Evolutionary conservation across 257 asterid species (phyloP).

Genomic region (Leptodermis oblonga): DNA sequence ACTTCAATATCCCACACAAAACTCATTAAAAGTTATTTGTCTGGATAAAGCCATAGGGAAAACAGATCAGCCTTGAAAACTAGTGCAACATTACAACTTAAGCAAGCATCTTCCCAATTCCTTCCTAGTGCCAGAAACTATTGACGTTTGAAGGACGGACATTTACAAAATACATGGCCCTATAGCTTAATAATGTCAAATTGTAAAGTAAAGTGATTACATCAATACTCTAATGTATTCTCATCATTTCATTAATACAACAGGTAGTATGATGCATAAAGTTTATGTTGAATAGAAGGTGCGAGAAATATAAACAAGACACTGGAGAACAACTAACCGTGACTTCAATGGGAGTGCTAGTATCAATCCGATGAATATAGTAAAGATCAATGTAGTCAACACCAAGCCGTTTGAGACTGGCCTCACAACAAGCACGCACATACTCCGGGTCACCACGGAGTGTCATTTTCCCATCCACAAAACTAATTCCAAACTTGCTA

Average conservation of each 20-base stretch:
- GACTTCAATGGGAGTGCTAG: conserved; percentile 37
- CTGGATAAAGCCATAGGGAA: no score
- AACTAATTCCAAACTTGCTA: conserved; percentile 21
- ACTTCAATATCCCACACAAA: no score
- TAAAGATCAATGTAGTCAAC: conserved; percentile 34
- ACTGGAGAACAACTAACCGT: conserved; percentile 28
- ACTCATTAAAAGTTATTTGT: no score
- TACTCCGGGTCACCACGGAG: conserved; percentile 36
- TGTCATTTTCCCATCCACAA: conserved; percentile 14
- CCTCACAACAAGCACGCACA: conserved; percentile 36
- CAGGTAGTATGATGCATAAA: not conserved
- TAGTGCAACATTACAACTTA: not conserved
- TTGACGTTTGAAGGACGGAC: not conserved
- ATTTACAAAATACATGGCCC: not conserved
- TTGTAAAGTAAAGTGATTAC: not conserved
- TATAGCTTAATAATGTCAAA: not conserved
- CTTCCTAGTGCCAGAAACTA: not conserved
- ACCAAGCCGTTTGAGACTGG: conserved; percentile 34
- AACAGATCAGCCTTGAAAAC: not conserved
- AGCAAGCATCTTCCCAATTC: not conserved
- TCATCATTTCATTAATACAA: not conserved
- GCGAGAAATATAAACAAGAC: not conserved
- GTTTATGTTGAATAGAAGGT: not conserved
- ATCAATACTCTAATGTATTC: not conserved
- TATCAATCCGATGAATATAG: conserved; percentile 36